Percentiles rank a stretch among this genome's conserved stretches.
phyloP scores from a whole-genome alignment of 495 filamentous ascomycete genomes.

The Tuber borchii region DNA sequence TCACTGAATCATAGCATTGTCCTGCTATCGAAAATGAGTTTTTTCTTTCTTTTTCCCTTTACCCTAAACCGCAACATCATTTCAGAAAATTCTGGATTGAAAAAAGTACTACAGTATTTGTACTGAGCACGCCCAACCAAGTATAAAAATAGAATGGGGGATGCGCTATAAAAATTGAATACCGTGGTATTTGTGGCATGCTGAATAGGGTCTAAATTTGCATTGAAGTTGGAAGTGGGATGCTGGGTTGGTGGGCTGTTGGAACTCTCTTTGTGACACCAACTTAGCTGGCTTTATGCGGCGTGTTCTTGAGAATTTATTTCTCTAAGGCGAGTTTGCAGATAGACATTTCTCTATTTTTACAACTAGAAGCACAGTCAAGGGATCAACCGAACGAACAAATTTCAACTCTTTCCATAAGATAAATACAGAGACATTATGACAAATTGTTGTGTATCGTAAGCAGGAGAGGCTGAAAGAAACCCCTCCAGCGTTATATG shows the following conservation, averaged over 20 bases:
- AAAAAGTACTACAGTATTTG: no score
- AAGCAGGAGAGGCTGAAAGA: not conserved
- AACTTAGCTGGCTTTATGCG: not conserved
- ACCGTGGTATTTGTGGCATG: no score
- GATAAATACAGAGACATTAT: not conserved
- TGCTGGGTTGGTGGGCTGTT: not conserved
- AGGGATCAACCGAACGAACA: not conserved
- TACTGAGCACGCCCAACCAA: no score
- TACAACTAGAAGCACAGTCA: not conserved
- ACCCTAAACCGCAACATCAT: no score
- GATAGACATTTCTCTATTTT: not conserved
- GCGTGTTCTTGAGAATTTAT: not conserved
- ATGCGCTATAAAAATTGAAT: no score
- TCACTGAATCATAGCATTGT: no score
- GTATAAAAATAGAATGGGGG: no score
- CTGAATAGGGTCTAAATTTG: not conserved
- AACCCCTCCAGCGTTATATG: not conserved
- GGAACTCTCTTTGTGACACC: not conserved
- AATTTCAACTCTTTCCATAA: not conserved
- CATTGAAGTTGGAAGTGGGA: not conserved
- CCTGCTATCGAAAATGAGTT: no score
- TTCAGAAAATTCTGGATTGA: no score
- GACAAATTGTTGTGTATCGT: not conserved
- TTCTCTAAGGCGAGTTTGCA: no score
- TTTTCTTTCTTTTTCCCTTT: no score